These are phyloP conservation scores for Sarcodon aspratus DNA, from an alignment of 768 basidiomycete genomes.

Conservation along the genomic window DNA sequence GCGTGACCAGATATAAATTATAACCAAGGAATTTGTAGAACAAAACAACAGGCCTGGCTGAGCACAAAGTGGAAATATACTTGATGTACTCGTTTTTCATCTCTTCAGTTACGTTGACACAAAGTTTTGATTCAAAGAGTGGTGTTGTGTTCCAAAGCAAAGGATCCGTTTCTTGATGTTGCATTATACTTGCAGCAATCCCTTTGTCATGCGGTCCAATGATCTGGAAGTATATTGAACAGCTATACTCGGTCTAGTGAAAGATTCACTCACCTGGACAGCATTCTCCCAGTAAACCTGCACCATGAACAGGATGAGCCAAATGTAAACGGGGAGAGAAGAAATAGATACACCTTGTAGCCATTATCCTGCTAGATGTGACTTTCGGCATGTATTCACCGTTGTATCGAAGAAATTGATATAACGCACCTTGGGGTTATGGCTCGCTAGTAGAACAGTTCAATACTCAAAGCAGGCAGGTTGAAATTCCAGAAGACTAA, in stretches of 20 bases:
- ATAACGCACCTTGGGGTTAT: conserved; percentile 71
- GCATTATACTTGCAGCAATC: conserved; percentile 55
- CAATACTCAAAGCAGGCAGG: background rate
- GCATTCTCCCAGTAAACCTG: conserved; percentile 89
- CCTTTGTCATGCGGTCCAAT: conserved; percentile 76
- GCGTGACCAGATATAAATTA: too few relatives aligned
- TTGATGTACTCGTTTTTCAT: conserved; percentile 50
- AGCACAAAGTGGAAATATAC: conserved; percentile 19
- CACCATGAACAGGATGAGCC: background rate
- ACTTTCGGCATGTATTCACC: background rate
- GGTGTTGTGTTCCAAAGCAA: conserved; percentile 1
- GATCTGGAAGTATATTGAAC: conserved; percentile 36
- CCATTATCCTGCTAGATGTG: conserved; percentile 69
- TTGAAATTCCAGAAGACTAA: conserved; percentile 14
- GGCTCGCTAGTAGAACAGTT: conserved; percentile 42
- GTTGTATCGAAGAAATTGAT: background rate
- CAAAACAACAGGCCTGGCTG: too few relatives aligned
- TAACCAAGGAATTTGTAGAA: too few relatives aligned
- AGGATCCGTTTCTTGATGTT: conserved; percentile 41
- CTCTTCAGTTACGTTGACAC: conserved; percentile 44
- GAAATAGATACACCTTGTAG: conserved; percentile 48
- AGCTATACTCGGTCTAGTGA: conserved; percentile 1
- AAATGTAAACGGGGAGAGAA: background rate
- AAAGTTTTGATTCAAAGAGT: conserved; percentile 17
- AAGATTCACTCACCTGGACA: conserved; percentile 43